phyloP scores from a whole-genome alignment of 352 stramenopile species.

The Pythium biforme region DNA sequence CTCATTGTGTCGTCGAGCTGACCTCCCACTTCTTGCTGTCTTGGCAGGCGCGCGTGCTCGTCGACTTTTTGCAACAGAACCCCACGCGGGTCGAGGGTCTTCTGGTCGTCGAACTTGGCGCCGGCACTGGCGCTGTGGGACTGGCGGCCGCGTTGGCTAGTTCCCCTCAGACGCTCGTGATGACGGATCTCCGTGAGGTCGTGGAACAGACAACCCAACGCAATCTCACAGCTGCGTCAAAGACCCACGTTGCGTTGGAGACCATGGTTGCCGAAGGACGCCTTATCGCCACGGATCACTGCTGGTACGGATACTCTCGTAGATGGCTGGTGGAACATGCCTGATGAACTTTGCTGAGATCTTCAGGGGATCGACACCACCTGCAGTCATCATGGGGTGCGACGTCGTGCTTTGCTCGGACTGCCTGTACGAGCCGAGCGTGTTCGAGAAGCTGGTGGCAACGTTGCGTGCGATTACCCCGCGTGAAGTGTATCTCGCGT shows the following conservation, averaged over 20 bases:
- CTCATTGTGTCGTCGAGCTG: not conserved
- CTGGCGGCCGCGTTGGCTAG: conserved; percentile 35
- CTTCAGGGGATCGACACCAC: conserved; percentile 14
- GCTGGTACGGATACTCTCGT: conserved; percentile 34
- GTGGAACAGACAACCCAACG: conserved; percentile 35
- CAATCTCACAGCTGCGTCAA: conserved; percentile 34
- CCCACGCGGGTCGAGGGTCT: conserved; percentile 28
- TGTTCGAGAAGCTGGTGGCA: conserved; percentile 37
- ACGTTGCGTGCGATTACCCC: conserved; percentile 40
- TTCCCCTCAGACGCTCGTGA: conserved; percentile 35
- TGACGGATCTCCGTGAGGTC: conserved; percentile 56
- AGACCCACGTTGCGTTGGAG: conserved; percentile 27
- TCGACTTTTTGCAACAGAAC: conserved; percentile 39
- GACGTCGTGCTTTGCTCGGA: conserved; percentile 58
- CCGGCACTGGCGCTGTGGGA: conserved; percentile 52
- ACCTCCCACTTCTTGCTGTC: not conserved
- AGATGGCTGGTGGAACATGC: not conserved
- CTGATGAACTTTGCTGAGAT: not conserved
- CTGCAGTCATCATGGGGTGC: conserved; percentile 1
- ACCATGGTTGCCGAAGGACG: conserved; percentile 19
- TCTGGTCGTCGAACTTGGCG: conserved; percentile 55
- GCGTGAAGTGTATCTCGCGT: conserved; percentile 48
- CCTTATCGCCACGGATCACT: conserved; percentile 31
- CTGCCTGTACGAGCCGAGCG: conserved; percentile 59
- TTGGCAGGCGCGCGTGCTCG: conserved; percentile 42